phyloP scores from a whole-genome alignment of 768 basidiomycete genomes.

The Gelatoporia subvermispora region DNA sequence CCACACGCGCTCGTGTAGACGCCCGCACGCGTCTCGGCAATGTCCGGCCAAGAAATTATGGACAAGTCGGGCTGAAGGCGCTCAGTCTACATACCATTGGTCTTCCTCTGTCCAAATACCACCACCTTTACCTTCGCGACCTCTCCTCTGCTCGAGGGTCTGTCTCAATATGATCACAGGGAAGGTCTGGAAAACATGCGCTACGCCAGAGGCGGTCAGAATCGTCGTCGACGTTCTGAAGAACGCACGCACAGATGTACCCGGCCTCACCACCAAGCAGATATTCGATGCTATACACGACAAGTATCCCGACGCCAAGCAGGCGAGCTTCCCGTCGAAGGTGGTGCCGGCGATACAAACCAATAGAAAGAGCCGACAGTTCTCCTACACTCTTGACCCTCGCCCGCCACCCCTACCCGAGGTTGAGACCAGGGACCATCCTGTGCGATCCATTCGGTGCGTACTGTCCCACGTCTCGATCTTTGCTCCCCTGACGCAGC shows the following conservation, averaged over 20 bases:
- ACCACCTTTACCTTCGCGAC: too few relatives aligned
- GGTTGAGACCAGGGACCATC: background rate
- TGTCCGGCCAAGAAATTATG: too few relatives aligned
- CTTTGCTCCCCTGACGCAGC: background rate
- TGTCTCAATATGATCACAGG: too few relatives aligned
- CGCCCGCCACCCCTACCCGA: background rate
- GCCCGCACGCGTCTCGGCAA: too few relatives aligned
- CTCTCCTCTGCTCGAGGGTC: too few relatives aligned
- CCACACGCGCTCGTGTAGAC: too few relatives aligned
- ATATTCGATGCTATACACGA: conserved; percentile 11
- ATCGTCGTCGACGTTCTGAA: conserved; percentile 8
- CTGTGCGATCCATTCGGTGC: conserved; percentile 16
- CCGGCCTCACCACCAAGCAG: conserved; percentile 13
- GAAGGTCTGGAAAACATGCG: background rate
- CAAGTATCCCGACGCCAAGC: conserved; percentile 5
- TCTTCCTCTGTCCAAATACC: too few relatives aligned
- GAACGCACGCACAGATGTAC: background rate
- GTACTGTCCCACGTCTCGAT: background rate
- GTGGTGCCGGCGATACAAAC: background rate
- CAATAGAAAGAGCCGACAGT: background rate
- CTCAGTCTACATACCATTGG: too few relatives aligned
- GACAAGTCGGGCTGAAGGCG: too few relatives aligned
- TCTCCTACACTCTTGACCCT: background rate
- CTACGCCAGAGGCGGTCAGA: conserved; percentile 7
- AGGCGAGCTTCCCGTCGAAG: background rate